Percentiles rank a stretch among this genome's conserved stretches.
These are phyloP conservation scores for Aspergillus glaucus DNA, from an alignment of 2,329 filamentous ascomycete species.

Conservation along the genomic window DNA sequence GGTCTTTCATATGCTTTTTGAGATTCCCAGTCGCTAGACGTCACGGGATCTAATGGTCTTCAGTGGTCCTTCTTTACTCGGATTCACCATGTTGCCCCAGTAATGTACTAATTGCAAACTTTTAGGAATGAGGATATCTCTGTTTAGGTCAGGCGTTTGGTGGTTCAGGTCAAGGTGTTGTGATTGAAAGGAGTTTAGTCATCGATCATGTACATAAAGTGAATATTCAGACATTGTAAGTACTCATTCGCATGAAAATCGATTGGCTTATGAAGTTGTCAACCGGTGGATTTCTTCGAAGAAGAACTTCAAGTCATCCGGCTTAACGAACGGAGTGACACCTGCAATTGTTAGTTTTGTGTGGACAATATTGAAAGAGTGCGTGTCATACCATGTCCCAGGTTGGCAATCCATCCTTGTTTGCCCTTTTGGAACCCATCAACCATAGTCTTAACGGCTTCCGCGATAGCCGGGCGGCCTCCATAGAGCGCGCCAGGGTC, in stretches of 20 bases:
- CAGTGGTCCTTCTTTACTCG: too few species aligned
- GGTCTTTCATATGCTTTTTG: slow-evolving; percentile 19
- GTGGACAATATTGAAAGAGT: slow-evolving; percentile 4
- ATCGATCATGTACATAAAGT: neutral
- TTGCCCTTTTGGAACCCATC: slow-evolving; percentile 75
- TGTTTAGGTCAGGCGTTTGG: slow-evolving; percentile 27
- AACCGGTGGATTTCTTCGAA: slow-evolving; percentile 81
- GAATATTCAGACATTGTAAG: neutral
- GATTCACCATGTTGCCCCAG: too few species aligned
- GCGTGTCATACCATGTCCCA: slow-evolving; percentile 69
- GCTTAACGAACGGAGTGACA: slow-evolving; percentile 90
- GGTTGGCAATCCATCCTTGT: slow-evolving; percentile 92
- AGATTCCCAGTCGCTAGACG: neutral
- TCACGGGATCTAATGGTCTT: neutral
- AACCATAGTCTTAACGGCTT: slow-evolving; percentile 78
- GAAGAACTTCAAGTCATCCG: slow-evolving; percentile 87
- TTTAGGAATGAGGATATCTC: slow-evolving; percentile 56
- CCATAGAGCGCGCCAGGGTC: slow-evolving; percentile 93
- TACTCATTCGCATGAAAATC: neutral
- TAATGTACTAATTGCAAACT: slow-evolving; percentile 1
- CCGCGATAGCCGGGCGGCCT: slow-evolving; percentile 70
- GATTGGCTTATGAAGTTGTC: slow-evolving; percentile 19
- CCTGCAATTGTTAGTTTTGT: slow-evolving; percentile 46
- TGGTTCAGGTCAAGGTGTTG: too few species aligned
- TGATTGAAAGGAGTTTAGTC: too few species aligned